Evolutionary conservation across 768 basidiomycete species (phyloP).

Genomic region (Albatrellus ellisii): DNA sequence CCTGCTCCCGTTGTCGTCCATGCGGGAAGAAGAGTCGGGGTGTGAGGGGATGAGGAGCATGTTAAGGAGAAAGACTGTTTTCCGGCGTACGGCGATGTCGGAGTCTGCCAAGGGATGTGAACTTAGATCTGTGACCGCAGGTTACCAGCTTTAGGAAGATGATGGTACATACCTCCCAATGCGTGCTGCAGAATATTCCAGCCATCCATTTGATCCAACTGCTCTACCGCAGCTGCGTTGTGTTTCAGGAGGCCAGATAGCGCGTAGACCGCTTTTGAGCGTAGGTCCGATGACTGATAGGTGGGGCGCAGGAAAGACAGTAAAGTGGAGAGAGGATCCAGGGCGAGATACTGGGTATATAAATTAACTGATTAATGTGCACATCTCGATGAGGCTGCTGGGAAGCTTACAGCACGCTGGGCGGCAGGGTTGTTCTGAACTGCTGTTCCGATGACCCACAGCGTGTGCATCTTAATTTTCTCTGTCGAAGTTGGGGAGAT

Average conservation of each 20-base stretch:
- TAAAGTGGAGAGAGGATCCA: slow-evolving; percentile 54
- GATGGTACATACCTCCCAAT: slow-evolving; percentile 36
- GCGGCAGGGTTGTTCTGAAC: slow-evolving; percentile 84
- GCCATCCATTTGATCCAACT: slow-evolving; percentile 39
- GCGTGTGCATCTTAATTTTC: slow-evolving; percentile 48
- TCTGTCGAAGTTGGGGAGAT: slow-evolving; percentile 38
- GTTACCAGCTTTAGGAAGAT: not conserved
- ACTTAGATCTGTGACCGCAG: slow-evolving; percentile 5
- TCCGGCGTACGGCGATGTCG: slow-evolving; percentile 63
- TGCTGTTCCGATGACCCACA: slow-evolving; percentile 87
- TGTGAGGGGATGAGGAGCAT: slow-evolving; percentile 44
- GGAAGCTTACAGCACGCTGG: slow-evolving; percentile 49
- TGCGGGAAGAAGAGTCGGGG: not conserved
- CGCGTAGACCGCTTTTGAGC: slow-evolving; percentile 75
- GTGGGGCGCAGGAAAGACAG: slow-evolving; percentile 47
- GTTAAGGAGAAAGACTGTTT: slow-evolving; percentile 65
- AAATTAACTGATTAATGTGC: too few species aligned
- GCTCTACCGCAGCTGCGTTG: slow-evolving; percentile 48
- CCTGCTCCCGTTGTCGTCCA: slow-evolving; percentile 2
- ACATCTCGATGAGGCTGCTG: too few species aligned
- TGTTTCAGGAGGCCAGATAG: slow-evolving; percentile 74
- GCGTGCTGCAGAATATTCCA: slow-evolving; percentile 50
- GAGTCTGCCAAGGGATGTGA: slow-evolving; percentile 53
- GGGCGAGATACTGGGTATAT: slow-evolving; percentile 42
- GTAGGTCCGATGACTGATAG: slow-evolving; percentile 35